Conservation (phyloP, 2,329 filamentous ascomycete genomes). For the Xylaria digitata region DNA sequence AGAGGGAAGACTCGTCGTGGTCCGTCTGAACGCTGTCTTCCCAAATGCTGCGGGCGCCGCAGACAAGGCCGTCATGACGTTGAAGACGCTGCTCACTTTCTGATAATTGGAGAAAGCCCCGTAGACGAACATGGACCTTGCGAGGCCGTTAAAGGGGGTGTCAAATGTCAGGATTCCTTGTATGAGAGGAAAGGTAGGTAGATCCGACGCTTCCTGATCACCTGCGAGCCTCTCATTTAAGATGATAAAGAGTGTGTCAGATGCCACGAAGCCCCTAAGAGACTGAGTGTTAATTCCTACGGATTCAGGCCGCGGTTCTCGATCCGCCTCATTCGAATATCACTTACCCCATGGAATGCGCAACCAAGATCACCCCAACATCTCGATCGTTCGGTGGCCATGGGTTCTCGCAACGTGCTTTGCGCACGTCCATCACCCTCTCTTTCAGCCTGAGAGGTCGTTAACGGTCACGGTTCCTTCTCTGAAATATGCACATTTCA, state of each 20-base stretch:
- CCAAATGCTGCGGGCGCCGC: slow-evolving; percentile 60
- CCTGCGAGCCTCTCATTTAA: slow-evolving; percentile 69
- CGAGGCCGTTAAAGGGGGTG: slow-evolving; percentile 80
- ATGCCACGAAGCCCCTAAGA: slow-evolving; percentile 79
- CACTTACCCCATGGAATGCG: slow-evolving; percentile 80
- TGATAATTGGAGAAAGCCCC: slow-evolving; percentile 70
- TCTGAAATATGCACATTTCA: not conserved
- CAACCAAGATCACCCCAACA: slow-evolving; percentile 81
- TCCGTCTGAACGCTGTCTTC: slow-evolving; percentile 52
- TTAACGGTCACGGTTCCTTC: slow-evolving; percentile 15
- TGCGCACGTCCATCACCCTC: slow-evolving; percentile 80
- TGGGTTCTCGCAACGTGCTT: slow-evolving; percentile 75
- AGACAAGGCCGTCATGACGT: slow-evolving; percentile 65
- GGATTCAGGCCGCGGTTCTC: not conserved
- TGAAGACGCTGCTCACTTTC: slow-evolving; percentile 67
- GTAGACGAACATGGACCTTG: slow-evolving; percentile 69
- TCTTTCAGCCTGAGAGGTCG: slow-evolving; percentile 73
- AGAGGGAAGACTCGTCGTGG: slow-evolving; percentile 40
- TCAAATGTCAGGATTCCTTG: slow-evolving; percentile 86
- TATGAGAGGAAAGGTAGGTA: slow-evolving; percentile 80
- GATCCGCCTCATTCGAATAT: not conserved
- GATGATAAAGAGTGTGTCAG: slow-evolving; percentile 80
- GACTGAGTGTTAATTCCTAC: slow-evolving; percentile 2
- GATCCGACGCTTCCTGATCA: slow-evolving; percentile 46
- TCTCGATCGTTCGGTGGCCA: slow-evolving; percentile 84